Evolutionary conservation across 805 yeast genomes (phyloP).

Genomic region (Pichia ethanolica): DNA sequence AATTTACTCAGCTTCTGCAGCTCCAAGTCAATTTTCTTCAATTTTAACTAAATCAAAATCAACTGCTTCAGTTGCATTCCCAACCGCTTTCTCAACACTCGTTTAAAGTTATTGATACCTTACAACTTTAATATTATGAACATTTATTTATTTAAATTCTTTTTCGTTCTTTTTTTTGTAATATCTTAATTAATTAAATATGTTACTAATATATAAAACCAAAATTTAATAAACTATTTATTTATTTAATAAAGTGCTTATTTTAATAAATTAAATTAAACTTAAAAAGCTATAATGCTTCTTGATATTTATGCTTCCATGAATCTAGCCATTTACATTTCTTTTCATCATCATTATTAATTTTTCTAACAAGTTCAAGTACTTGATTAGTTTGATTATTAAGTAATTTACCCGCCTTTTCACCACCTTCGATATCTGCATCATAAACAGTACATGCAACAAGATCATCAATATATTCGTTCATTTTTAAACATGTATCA

Average conservation of each 20-base stretch:
- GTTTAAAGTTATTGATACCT: neutral
- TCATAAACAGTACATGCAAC: constrained; percentile 48
- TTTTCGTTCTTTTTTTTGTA: neutral
- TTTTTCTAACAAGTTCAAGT: constrained; percentile 33
- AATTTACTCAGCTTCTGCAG: constrained; percentile 10
- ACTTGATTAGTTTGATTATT: constrained; percentile 21
- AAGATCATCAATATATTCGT: constrained; percentile 47
- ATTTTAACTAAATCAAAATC: constrained; percentile 7
- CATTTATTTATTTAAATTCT: neutral
- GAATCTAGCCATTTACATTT: constrained; percentile 53
- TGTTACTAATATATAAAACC: no score
- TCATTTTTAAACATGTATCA: constrained; percentile 34
- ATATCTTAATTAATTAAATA: no score
- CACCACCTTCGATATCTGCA: constrained; percentile 32
- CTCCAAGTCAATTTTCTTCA: constrained; percentile 10
- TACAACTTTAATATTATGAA: no score
- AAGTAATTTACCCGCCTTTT: constrained; percentile 11
- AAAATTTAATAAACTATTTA: no score
- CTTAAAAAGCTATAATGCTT: constrained; percentile 5
- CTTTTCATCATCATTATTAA: constrained; percentile 43
- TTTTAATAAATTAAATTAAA: neutral
- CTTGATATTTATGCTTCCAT: constrained; percentile 42
- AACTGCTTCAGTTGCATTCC: constrained; percentile 3
- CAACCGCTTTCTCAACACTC: constrained; percentile 4
- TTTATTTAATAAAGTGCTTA: neutral